Evolutionary conservation across 495 filamentous ascomycete genomes (phyloP).

Genomic region (Letharia lupina): DNA sequence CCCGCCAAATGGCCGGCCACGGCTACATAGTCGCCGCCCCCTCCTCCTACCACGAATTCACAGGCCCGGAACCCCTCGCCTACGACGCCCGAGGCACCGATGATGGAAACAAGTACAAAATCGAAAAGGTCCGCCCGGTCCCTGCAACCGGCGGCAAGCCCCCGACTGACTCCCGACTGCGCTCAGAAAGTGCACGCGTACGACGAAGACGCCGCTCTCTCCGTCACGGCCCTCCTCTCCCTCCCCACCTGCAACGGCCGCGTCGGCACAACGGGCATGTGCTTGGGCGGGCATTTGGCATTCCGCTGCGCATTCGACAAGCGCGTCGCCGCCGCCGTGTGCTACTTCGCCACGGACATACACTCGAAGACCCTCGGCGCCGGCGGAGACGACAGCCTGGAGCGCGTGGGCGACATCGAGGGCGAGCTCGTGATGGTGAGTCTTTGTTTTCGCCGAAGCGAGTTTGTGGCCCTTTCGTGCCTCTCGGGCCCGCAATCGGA

Average conservation of each 20-base stretch:
- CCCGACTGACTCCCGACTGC: neutral
- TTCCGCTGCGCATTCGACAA: constrained; percentile 74
- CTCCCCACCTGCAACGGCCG: constrained; percentile 76
- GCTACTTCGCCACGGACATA: constrained; percentile 91
- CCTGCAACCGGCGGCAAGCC: neutral
- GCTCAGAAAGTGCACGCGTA: constrained; percentile 71
- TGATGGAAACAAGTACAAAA: constrained; percentile 76
- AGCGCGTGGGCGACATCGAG: constrained; percentile 61
- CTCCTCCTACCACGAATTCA: constrained; percentile 89
- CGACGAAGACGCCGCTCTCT: constrained; percentile 71
- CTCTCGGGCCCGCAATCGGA: too few relatives aligned
- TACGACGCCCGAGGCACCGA: constrained; percentile 89
- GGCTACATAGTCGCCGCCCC: constrained; percentile 91
- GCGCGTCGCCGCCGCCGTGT: constrained; percentile 65
- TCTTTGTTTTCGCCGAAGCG: neutral
- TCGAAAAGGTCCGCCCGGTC: constrained; percentile 50
- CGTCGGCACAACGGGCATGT: constrained; percentile 89
- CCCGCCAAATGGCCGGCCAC: constrained; percentile 84
- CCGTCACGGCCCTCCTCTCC: constrained; percentile 65
- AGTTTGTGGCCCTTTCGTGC: too few relatives aligned
- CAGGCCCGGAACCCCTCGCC: constrained; percentile 69
- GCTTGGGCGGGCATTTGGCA: constrained; percentile 85
- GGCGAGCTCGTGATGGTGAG: constrained; percentile 63
- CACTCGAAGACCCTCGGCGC: constrained; percentile 67
- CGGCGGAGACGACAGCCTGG: constrained; percentile 59